Evolutionary conservation across 73 alveolate genomes (phyloP), one percentile per base, ranked within the genome.

Genomic region (Blepharisma stoltei): DNA sequence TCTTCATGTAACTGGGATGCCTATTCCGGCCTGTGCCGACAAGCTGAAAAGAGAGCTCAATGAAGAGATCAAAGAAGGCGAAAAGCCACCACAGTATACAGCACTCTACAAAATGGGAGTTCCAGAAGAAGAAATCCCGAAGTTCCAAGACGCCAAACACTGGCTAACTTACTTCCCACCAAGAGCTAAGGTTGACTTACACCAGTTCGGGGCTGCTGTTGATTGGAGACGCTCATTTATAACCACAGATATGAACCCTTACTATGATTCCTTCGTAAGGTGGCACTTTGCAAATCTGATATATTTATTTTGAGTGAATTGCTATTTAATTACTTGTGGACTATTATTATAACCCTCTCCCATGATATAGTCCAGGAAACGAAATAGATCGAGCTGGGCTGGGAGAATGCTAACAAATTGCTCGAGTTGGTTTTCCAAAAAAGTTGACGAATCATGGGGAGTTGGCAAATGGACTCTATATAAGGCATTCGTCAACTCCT

Each of bases 1-100:
- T 75, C 96, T 97, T 90, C 99, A 97, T 86, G 95, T 99, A 86
- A 96, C 99, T 0, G 99, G 99, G 43, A 95, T 96, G 99, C 99
- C 99, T 50, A 97, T 97, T 6, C 93, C 97, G 47, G 99, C 99
- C 6, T 97, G 98, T 6, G 99, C 99, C 14, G 71, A 83, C 86
- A 97, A 89, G 78, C 93, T 97, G 27, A 77, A 82, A 54, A 85
- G 90, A 48, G 99, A 95, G 80, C 83, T 95, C 38, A 75, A 48
- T n/a, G 37, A 46, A 75, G 79, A 65, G 66, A 82, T 70, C 37
- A 76, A 79, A 87, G 77, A 81, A 4, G 83, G 79, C 23, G 87
- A 80, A 45, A 49, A 80, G 54, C 76, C 54, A 55, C 11, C 89
- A 20, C 83, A 90, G 69, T 83, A 71, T 46, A 78, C 83, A 32